Base-by-base conservation (phyloP, 768 basidiomycete species). In the Cubamyces lactineus region DNA sequence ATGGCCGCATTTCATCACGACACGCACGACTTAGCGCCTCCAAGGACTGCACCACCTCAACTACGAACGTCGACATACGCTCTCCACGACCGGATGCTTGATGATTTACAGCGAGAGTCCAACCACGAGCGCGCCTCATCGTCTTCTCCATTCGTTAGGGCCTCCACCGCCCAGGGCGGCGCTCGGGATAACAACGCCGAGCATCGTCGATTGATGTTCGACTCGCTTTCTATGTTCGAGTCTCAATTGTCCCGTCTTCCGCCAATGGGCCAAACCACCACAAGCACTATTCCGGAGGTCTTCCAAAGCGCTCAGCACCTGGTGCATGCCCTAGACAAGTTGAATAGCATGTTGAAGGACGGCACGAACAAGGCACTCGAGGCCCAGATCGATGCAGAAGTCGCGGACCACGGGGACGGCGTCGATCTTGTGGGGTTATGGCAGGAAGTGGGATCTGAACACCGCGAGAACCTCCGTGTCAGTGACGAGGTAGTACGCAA, bases 401-500 rank as follows among this genome's bases (percentile, higher is more conserved):
- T 93, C 1, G 83, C 80, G 38, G 80, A 78, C 56, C 64, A 46
- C n/a, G 70, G 66, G 12, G 66, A 63, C 13, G 69, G 69, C 46
- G 71, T 75, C 66, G 75, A 82, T 47, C 65, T 83, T 24, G 80
- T 77, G 12, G 84, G 86, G 56, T 74, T 91, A 28, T 93, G 91
- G 91, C 77, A 81, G 56, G 76, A 79, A 49, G 82, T 92, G 5
- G 88, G 88, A 0, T 81, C 80, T 9, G 91, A 94, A 65, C 89
- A 85, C 67, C 76, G 91, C 40, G 92, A 94, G 54, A 82, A 84
- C 53, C 65, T 90, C 65, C 79, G 87, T 67, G 81, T 85, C 57
- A 88, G 88, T 62, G 92, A 94, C 70, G 92, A 94, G 71, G 77
- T 92, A 48, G 87, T 93, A 3, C 77, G 92, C 57, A 86, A 84